phyloP scores from a whole-genome alignment of 176 grass and related monocot species.

The Dactylis glomerata region DNA sequence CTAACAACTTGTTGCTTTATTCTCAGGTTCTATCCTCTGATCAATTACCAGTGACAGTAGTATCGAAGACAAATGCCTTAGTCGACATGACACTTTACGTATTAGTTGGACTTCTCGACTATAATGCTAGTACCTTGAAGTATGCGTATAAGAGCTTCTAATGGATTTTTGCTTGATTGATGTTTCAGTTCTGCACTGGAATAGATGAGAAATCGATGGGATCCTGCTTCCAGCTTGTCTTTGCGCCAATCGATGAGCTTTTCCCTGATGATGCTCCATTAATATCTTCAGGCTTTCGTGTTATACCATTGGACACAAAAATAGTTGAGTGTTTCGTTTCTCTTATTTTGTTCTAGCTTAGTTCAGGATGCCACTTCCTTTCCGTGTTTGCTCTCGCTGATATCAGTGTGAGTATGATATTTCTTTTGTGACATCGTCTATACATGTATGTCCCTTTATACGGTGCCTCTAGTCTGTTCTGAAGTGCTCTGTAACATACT shows the following conservation, averaged over 20 bases:
- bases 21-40: neutral
- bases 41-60: neutral
- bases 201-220: slow-evolving; percentile 94
- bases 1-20: neutral
- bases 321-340: slow-evolving; percentile 52
- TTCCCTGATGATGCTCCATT: slow-evolving; percentile 95
- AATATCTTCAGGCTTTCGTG: slow-evolving; percentile 88
- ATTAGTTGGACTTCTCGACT: neutral
- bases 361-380: neutral
- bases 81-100: neutral
- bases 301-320: slow-evolving; percentile 87
- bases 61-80: neutral
- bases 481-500: neutral
- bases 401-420: neutral
- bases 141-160: neutral
- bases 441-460: neutral
- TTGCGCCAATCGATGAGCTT: slow-evolving; percentile 90
- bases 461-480: neutral
- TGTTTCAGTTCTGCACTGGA: slow-evolving; percentile 91
- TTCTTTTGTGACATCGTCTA: neutral
- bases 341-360: neutral
- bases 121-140: neutral
- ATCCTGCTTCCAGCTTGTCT: slow-evolving; percentile 97
- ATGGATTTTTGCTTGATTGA: slow-evolving; percentile 13
- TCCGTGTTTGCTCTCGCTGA: neutral